Evolutionary conservation across 2,329 filamentous ascomycete genomes (phyloP).

Genomic region (Trichophyton equinum): DNA sequence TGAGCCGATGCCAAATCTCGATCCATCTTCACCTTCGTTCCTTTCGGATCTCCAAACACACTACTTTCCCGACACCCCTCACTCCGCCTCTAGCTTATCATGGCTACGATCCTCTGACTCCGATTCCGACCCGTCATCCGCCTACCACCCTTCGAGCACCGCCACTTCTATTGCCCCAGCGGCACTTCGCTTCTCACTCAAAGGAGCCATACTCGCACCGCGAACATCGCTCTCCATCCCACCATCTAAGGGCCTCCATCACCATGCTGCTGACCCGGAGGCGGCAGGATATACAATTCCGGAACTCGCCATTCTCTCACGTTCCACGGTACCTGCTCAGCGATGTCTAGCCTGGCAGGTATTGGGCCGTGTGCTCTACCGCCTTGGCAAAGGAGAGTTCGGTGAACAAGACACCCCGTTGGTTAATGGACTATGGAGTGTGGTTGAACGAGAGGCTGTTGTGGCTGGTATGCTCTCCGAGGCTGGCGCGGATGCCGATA

Average conservation of each 20-base stretch:
- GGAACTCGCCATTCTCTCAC: constrained; percentile 67
- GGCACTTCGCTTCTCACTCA: constrained; percentile 79
- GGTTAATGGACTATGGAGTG: constrained; percentile 70
- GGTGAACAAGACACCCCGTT: constrained; percentile 50
- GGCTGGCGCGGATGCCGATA: constrained; percentile 50
- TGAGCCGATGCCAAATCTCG: constrained; percentile 54
- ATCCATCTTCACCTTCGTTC: constrained; percentile 73
- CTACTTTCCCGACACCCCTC: constrained; percentile 80
- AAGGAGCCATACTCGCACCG: constrained; percentile 67
- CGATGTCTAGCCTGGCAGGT: constrained; percentile 87
- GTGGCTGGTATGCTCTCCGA: constrained; percentile 67
- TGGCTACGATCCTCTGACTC: constrained; percentile 73
- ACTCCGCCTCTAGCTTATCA: constrained; percentile 71
- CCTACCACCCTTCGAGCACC: constrained; percentile 68
- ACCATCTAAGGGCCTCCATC: constrained; percentile 69
- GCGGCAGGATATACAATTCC: constrained; percentile 87
- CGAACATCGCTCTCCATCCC: constrained; percentile 61
- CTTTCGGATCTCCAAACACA: constrained; percentile 73
- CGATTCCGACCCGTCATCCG: constrained; percentile 52
- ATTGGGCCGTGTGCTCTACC: constrained; percentile 69
- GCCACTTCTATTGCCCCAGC: constrained; percentile 53
- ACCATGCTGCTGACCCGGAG: constrained; percentile 84
- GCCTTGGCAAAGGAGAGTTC: constrained; percentile 63
- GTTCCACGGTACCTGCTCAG: constrained; percentile 74
- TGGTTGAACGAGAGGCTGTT: constrained; percentile 62